A percentile compares a stretch with the other conserved stretches of the same genome.
phyloP scores from a whole-genome alignment of 257 asterid species.

The Solanum bulbocastanum region DNA sequence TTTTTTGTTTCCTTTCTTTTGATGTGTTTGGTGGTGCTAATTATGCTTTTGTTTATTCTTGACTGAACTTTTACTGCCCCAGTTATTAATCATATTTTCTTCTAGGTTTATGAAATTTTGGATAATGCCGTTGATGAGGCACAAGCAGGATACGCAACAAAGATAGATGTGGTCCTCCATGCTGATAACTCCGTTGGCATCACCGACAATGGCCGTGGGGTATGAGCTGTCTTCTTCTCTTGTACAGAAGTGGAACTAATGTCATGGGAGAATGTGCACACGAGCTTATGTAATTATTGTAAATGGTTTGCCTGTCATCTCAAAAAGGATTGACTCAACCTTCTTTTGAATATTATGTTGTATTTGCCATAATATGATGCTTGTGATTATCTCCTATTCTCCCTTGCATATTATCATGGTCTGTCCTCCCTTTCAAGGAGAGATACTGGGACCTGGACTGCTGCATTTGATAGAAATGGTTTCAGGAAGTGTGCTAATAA shows the following conservation, averaged over 20 bases:
- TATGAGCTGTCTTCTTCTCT: slow-evolving; percentile 28
- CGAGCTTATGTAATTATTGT: not conserved
- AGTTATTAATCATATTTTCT: not conserved
- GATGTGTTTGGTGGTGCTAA: not conserved
- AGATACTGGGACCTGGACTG: not conserved
- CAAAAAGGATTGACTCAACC: not conserved
- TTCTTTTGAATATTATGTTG: not conserved
- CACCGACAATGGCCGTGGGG: slow-evolving; percentile 97
- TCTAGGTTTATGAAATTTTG: slow-evolving; percentile 84
- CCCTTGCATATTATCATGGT: not conserved
- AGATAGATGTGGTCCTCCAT: slow-evolving; percentile 59
- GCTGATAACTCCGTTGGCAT: slow-evolving; percentile 84
- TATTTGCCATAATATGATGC: not conserved
- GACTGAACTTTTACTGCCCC: not conserved
- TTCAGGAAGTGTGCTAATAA: not conserved
- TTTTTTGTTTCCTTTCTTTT: not conserved
- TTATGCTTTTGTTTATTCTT: not conserved
- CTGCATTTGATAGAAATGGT: not conserved
- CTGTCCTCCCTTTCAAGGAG: not conserved
- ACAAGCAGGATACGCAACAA: slow-evolving; percentile 93
- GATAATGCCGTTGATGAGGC: slow-evolving; percentile 98
- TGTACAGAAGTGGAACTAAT: not conserved
- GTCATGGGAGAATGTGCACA: not conserved
- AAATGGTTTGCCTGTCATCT: not conserved
- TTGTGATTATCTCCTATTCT: not conserved